Conservation (phyloP, 805 yeast genomes). For the Yarrowia hollandica region DNA sequence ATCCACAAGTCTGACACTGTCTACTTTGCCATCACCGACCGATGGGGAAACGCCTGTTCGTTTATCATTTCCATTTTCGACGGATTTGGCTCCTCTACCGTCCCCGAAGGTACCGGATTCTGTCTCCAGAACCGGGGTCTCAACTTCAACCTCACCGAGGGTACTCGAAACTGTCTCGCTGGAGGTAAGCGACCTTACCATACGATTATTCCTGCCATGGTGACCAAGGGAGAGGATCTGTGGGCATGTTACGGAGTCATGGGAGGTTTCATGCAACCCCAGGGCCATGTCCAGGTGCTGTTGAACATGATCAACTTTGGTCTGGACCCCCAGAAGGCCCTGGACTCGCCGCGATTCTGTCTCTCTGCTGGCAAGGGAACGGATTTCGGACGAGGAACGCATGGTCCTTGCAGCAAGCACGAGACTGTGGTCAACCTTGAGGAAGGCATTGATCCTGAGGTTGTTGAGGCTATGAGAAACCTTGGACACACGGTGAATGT, state of each 20-base stretch:
- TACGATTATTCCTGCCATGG: slow-evolving; percentile 80
- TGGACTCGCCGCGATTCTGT: slow-evolving; percentile 75
- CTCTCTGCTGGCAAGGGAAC: slow-evolving; percentile 49
- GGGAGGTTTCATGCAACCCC: slow-evolving; percentile 89
- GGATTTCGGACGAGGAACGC: slow-evolving; percentile 57
- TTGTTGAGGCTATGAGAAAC: slow-evolving; percentile 47
- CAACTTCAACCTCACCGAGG: slow-evolving; percentile 63
- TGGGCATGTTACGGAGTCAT: slow-evolving; percentile 76
- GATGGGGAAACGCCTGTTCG: slow-evolving; percentile 75
- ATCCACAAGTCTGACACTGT: slow-evolving; percentile 66
- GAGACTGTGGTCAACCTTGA: slow-evolving; percentile 63
- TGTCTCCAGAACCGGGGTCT: slow-evolving; percentile 74
- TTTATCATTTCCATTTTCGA: slow-evolving; percentile 74
- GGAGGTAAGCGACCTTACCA: slow-evolving; percentile 77
- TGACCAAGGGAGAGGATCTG: slow-evolving; percentile 51
- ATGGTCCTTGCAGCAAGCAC: slow-evolving; percentile 60
- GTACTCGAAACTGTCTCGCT: slow-evolving; percentile 59
- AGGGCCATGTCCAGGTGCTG: slow-evolving; percentile 77
- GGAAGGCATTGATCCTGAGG: slow-evolving; percentile 56
- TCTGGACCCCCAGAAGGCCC: slow-evolving; percentile 67
- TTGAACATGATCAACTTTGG: slow-evolving; percentile 64
- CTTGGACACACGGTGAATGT: slow-evolving; percentile 60
- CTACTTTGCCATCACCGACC: slow-evolving; percentile 63
- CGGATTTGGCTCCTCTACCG: slow-evolving; percentile 67
- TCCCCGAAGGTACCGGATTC: slow-evolving; percentile 63